Evolutionary conservation across 805 yeast species (phyloP), one percentile per base, ranked within the genome.

Genomic region (Starmerella kuoi): DNA sequence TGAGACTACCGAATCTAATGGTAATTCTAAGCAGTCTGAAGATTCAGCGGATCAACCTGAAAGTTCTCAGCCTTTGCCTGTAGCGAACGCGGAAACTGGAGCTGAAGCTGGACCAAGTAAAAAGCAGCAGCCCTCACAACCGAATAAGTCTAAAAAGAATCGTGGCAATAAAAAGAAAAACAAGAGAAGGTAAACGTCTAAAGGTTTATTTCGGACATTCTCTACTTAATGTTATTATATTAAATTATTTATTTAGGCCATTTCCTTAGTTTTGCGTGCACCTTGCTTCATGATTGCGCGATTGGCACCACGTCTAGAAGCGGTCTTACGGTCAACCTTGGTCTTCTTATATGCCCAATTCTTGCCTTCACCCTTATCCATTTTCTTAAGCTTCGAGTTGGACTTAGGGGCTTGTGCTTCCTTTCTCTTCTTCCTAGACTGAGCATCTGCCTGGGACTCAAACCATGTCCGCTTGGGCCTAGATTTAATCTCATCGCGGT

Each of bases 381-480:
- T 37, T 48, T 71, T 72, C 62, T 83, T 83, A 59, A 76, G 79
- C 53, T 70, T 71, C 56, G 74, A 73, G 42, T 74, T 76, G 42
- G 66, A 69, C 44, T 73, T 67, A 32, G 65, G 56, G 7, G 42
- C 31, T 14, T 21, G 28, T 28, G 9, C 37, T 2, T 32, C 37
- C 31, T 43, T 48, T 12, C 41, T 41, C 41, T 39, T 55, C 62
- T 52, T 45, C 2, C 43, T 57, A 55, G 59, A 35, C 27, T 43
- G 64, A 26, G 70, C 74, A 38, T 61, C 56, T 43, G 44, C 40
- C 8, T 42, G 42, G 11, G 26, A 24, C 64, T 84, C 88, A 61
- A 91, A 88, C 99, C 99, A 91, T 0, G 98, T 91, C 65, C 99
- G 76, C 62, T 74, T 85, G 26, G 98, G 97, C 56, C 96, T 74